These are phyloP conservation scores for Dendrobium nobile DNA, from an alignment of 106 monocot species.

Conservation along the genomic window DNA sequence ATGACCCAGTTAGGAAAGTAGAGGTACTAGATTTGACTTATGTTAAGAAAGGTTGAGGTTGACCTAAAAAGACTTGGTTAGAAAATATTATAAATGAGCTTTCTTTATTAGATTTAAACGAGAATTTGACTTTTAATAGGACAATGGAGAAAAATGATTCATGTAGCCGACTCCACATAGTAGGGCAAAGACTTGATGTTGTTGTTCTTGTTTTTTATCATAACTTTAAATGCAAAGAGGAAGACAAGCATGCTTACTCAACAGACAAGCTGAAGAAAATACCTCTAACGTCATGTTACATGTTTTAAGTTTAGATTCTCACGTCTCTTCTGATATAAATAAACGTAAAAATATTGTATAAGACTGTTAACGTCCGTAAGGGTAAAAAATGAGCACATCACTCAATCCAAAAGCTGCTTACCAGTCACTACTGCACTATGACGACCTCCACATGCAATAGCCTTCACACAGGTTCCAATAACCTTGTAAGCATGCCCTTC, in stretches of 20 bases:
- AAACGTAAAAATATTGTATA: background rate
- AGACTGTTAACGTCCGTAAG: background rate
- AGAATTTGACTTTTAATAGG: too few relatives aligned
- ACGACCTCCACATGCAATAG: constrained; percentile 96
- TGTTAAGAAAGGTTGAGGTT: too few relatives aligned
- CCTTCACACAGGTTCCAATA: constrained; percentile 63
- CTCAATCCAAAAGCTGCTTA: constrained; percentile 4
- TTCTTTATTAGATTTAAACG: too few relatives aligned
- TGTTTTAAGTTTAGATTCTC: background rate
- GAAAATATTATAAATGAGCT: too few relatives aligned
- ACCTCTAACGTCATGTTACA: background rate
- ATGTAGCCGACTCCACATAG: too few relatives aligned
- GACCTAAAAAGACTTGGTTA: too few relatives aligned
- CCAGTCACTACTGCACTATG: constrained; percentile 96
- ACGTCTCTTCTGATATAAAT: background rate
- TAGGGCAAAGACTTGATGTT: too few relatives aligned
- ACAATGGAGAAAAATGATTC: too few relatives aligned
- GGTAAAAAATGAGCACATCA: background rate
- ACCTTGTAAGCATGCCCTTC: constrained; percentile 26
- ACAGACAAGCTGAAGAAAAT: background rate
- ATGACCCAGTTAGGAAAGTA: too few relatives aligned
- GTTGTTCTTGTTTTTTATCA: too few relatives aligned
- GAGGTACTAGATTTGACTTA: too few relatives aligned
- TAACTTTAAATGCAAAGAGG: background rate
- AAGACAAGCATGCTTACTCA: background rate